phyloP scores from a whole-genome alignment of 78 protist species.

The Dictyostelium citrinum region DNA sequence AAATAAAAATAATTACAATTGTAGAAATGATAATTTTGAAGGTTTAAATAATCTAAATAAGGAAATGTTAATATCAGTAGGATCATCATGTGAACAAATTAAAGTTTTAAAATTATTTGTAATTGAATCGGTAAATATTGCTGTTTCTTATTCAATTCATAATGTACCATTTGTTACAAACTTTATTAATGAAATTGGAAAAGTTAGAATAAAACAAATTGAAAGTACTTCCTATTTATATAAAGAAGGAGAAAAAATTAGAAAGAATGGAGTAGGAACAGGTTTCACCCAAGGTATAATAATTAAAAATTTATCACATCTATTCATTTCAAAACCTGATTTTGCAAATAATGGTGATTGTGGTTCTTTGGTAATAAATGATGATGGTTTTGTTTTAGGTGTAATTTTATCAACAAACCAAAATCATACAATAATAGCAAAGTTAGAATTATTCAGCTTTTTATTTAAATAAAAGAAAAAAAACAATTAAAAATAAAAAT shows the following conservation, averaged over 20 bases:
- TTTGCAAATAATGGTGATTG: neutral
- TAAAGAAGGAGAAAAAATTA: neutral
- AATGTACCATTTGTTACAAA: neutral
- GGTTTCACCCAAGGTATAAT: neutral
- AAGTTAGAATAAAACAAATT: neutral
- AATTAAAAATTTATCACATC: neutral
- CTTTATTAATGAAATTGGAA: slow-evolving; percentile 1
- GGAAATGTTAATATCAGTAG: neutral
- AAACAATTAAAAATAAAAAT: neutral
- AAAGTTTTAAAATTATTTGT: neutral
- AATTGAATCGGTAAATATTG: neutral
- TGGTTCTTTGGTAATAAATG: neutral
- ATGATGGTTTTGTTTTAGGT: neutral
- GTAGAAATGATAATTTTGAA: neutral
- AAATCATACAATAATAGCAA: neutral
- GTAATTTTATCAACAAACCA: neutral
- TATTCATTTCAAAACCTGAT: neutral
- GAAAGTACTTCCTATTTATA: neutral
- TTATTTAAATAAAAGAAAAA: neutral
- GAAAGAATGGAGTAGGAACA: neutral
- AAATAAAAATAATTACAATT: too few relatives aligned
- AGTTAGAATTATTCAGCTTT: neutral
- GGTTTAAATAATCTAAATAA: neutral
- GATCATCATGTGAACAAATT: neutral
- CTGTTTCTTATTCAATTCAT: neutral